Conservation (phyloP, 257 asterid genomes). For the Ilex asprella region DNA sequence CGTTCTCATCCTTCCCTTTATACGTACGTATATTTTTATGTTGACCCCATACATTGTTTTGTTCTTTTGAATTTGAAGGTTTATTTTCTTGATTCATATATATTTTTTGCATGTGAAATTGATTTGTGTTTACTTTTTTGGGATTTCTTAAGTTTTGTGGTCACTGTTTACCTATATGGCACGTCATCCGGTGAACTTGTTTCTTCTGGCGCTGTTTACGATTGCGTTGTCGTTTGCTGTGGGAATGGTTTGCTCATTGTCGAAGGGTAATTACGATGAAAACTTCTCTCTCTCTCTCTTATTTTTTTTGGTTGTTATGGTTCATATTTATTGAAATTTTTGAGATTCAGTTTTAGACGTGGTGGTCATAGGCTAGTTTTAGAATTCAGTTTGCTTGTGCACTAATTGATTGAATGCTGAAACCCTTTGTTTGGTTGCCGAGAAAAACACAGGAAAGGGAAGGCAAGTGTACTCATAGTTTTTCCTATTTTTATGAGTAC, state of each 20-base stretch:
- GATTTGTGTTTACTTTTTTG: neutral
- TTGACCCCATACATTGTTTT: neutral
- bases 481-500: no score
- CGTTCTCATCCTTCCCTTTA: slow-evolving; percentile 27
- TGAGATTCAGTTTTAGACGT: no score
- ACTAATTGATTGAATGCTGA: no score
- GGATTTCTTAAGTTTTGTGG: neutral
- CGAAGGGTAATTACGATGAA: slow-evolving; percentile 27
- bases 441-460: no score
- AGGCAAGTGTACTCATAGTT: no score
- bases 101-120: neutral
- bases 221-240: slow-evolving; percentile 39
- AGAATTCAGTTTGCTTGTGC: no score
- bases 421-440: no score
- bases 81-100: neutral
- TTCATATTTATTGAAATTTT: neutral
- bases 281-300: neutral
- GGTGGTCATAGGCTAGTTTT: no score
- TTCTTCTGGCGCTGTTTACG: slow-evolving; percentile 51
- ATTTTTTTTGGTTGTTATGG: neutral
- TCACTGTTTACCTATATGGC: slow-evolving; percentile 3
- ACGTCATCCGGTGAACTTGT: slow-evolving; percentile 66
- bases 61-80: neutral
- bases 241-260: slow-evolving; percentile 43
- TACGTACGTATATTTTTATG: slow-evolving; percentile 9